Evolutionary conservation across 768 basidiomycete species (phyloP), one percentile per base, ranked within the genome.

Genomic region (Tricholoma matsutake): DNA sequence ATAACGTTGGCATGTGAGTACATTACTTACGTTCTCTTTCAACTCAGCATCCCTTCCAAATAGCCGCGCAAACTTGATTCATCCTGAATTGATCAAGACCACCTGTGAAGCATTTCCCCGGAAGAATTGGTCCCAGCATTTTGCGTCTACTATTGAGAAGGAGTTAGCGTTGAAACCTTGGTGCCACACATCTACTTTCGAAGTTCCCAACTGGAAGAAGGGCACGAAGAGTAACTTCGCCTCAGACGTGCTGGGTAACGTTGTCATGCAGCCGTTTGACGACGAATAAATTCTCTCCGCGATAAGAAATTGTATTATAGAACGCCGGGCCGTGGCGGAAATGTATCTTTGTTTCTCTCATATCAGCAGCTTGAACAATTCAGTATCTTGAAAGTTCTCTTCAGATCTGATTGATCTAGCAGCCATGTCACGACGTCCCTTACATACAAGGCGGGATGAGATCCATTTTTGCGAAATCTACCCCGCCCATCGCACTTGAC

Each of bases 141-240:
- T 83, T 59, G 76, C 73, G 6, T 56, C 63, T 18, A 76, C 78
- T 34, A 75, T 83, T 62, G 78, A 80, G 67, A 73, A 73, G 61
- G 81, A 83, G 67, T 69, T 81, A 39, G 32, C 66, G 29, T 68
- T 78, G 52, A 82, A 83, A 65, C 81, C 79, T 31, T 83, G 81
- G 81, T 81, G 79, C 68, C 80, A 82, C 68, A 75, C 75, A n/a
- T 68, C 78, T 34, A 74, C 78, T 32, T 83, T 82, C 61, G 82
- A 82, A 63, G 64, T 74, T 5, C 77, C 81, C 8, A 71, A 71
- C 63, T 82, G 80, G 80, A 74, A 67, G 65, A 64, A 69, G 54
- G 81, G 80, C 14, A 71, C 73, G n/a, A 64, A 64, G 55, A 81
- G 81, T 63, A 76, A 78, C 57, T 83, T 83, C 64, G 79, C 79